phyloP scores from a whole-genome alignment of 768 basidiomycete genomes.

The Hortiboletus flavorubellus region DNA sequence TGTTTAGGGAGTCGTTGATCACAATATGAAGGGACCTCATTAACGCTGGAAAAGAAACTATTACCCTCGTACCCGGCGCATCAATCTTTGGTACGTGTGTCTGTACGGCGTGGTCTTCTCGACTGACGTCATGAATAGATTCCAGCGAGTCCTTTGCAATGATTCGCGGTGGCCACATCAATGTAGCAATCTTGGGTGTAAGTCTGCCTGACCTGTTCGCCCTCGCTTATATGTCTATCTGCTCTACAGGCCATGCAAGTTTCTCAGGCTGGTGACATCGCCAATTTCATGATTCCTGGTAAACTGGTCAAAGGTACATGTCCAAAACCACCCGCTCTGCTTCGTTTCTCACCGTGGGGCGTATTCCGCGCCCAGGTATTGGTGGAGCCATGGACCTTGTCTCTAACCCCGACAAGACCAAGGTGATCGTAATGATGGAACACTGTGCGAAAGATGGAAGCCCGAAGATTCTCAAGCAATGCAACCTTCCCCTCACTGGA shows the following conservation, averaged over 20 bases:
- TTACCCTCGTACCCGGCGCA: constrained; percentile 89
- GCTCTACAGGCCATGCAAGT: constrained; percentile 86
- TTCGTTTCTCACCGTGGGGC: constrained; percentile 6
- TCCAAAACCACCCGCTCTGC: not conserved
- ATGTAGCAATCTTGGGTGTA: constrained; percentile 91
- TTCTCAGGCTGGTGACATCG: constrained; percentile 87
- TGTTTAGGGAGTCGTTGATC: constrained; percentile 1
- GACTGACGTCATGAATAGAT: constrained; percentile 36
- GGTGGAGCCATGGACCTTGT: constrained; percentile 97
- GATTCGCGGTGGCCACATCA: constrained; percentile 96
- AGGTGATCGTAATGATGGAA: constrained; percentile 87
- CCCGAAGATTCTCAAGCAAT: constrained; percentile 82
- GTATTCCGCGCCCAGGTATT: constrained; percentile 53
- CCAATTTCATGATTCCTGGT: constrained; percentile 98
- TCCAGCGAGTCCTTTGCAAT: constrained; percentile 94
- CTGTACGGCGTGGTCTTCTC: not conserved
- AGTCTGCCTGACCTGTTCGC: constrained; percentile 27
- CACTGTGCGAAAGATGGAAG: constrained; percentile 88
- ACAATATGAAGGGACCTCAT: constrained; percentile 66
- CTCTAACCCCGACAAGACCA: constrained; percentile 94
- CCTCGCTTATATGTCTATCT: constrained; percentile 1
- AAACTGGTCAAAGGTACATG: constrained; percentile 77
- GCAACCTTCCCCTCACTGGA: constrained; percentile 84
- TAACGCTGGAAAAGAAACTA: constrained; percentile 93
- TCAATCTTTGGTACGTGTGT: constrained; percentile 74